These are phyloP conservation scores for Candida tropicalis DNA, from an alignment of 1,139 yeast species.

Conservation along the genomic window DNA sequence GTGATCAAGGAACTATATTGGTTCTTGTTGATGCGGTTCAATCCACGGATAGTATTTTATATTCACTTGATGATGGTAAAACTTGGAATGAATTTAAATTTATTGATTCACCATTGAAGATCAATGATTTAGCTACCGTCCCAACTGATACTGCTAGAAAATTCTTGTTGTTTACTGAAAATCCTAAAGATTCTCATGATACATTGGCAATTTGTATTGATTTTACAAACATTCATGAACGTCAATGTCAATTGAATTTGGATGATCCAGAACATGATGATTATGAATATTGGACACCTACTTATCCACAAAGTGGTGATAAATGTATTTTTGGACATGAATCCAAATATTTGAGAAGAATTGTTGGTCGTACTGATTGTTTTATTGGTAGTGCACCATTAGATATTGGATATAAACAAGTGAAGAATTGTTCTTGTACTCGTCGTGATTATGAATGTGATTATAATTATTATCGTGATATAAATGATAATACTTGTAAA, in stretches of 20 bases:
- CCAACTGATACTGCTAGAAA: constrained; percentile 87
- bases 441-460: constrained; percentile 95
- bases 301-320: constrained; percentile 61
- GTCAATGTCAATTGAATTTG: constrained; percentile 73
- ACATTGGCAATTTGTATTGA: constrained; percentile 59
- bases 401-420: constrained; percentile 57
- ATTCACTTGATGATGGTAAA: constrained; percentile 79
- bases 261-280: constrained; percentile 66
- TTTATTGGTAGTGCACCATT: constrained; percentile 80
- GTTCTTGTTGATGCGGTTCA: constrained; percentile 65
- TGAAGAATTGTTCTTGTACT: constrained; percentile 79
- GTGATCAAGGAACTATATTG: constrained; percentile 89
- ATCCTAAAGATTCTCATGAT: constrained; percentile 17
- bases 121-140: constrained; percentile 82
- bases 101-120: constrained; percentile 53
- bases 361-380: constrained; percentile 62
- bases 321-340: constrained; percentile 90
- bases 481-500: constrained; percentile 80
- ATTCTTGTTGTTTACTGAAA: constrained; percentile 45
- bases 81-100: constrained; percentile 74
- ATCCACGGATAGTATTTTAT: constrained; percentile 59
- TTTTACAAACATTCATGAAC: constrained; percentile 61
- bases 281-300: constrained; percentile 82
- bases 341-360: constrained; percentile 74
- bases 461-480: constrained; percentile 68